Evolutionary conservation across 352 stramenopile species (phyloP).

Genomic region (Globisporangium nodosum): DNA sequence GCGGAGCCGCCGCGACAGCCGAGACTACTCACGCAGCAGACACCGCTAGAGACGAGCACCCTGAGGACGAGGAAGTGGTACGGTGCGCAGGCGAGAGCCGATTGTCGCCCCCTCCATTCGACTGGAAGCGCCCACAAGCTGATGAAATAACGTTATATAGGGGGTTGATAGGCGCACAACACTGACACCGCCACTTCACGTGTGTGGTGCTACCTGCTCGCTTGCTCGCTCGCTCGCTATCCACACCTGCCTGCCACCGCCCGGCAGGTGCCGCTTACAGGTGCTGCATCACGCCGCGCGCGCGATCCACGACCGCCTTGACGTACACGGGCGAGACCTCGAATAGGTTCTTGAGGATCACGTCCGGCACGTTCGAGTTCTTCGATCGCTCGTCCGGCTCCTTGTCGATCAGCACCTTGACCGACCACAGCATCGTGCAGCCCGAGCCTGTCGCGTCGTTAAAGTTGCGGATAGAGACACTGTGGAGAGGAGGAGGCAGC

Average conservation of each 20-base stretch:
- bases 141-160: constrained; percentile 38
- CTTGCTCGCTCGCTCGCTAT: constrained; percentile 13
- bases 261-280: constrained; percentile 16
- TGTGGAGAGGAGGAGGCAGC: constrained; percentile 17
- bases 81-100: too few relatives aligned
- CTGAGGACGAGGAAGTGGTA: too few relatives aligned
- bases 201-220: constrained; percentile 4
- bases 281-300: constrained; percentile 43
- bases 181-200: constrained; percentile 9
- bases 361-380: constrained; percentile 78
- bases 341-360: constrained; percentile 87
- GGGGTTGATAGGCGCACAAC: constrained; percentile 10
- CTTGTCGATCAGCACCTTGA: constrained; percentile 78
- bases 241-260: not conserved
- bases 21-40: constrained; percentile 6
- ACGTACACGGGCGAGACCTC: constrained; percentile 82
- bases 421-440: constrained; percentile 76
- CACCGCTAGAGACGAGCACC: constrained; percentile 1
- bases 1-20: constrained; percentile 13
- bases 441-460: constrained; percentile 62
- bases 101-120: too few relatives aligned
- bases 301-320: constrained; percentile 76
- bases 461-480: constrained; percentile 75
- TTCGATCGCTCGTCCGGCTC: constrained; percentile 66
- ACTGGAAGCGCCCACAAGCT: not conserved